phyloP scores from a whole-genome alignment of 2,329 filamentous ascomycete species.

The Hypoxylon sp. region DNA sequence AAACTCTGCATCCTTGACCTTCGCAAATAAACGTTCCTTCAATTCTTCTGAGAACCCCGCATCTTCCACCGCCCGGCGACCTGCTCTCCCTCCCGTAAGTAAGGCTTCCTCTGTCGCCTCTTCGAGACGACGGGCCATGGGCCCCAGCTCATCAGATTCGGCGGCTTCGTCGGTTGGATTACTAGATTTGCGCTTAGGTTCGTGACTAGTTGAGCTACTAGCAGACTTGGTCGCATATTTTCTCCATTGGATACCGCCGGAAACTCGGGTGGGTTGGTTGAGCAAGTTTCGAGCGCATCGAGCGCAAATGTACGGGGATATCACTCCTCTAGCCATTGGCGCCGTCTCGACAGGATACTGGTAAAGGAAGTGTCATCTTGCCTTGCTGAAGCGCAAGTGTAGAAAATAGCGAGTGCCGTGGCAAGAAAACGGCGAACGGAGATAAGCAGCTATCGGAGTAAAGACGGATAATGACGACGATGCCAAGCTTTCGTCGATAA shows the following conservation, averaged over 20 bases:
- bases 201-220: not conserved
- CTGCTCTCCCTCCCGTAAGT: conserved; percentile 70
- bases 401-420: conserved; percentile 8
- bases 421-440: conserved; percentile 37
- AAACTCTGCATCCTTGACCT: conserved; percentile 70
- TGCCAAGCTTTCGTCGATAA: not conserved
- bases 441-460: conserved; percentile 35
- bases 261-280: conserved; percentile 7
- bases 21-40: conserved; percentile 70
- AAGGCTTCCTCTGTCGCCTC: conserved; percentile 76
- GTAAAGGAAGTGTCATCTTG: conserved; percentile 35
- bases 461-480: conserved; percentile 9
- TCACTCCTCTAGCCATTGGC: conserved; percentile 45
- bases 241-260: conserved; percentile 13
- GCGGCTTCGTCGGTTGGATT: conserved; percentile 4
- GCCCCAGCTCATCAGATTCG: conserved; percentile 56
- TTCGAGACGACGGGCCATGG: conserved; percentile 70
- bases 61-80: conserved; percentile 72
- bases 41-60: conserved; percentile 75
- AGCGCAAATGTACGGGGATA: conserved; percentile 46
- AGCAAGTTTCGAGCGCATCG: conserved; percentile 37
- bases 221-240: conserved; percentile 33
- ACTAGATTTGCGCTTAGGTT: conserved; percentile 19
- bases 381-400: conserved; percentile 4
- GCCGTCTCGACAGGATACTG: conserved; percentile 19